phyloP scores from a whole-genome alignment of 176 grass and related monocot species.

The Oryza meridionalis region DNA sequence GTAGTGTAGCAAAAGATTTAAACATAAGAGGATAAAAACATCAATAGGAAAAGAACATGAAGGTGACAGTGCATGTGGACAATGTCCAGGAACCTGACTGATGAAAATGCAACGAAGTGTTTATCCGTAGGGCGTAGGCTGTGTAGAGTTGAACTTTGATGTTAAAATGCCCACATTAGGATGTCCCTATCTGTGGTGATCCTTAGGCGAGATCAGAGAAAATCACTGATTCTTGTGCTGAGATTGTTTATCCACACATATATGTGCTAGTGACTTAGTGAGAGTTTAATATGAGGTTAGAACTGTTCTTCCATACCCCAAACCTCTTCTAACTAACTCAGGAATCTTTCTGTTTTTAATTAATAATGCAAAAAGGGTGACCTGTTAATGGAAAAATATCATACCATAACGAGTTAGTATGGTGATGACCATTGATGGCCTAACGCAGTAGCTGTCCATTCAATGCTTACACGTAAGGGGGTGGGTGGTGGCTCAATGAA shows the following conservation, averaged over 20 bases:
- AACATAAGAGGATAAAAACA: not conserved
- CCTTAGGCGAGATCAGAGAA: not conserved
- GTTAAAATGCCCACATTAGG: not conserved
- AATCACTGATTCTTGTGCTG: not conserved
- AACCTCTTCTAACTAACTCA: not conserved
- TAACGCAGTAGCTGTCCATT: not conserved
- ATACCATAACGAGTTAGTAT: constrained; percentile 11
- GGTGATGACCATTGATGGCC: not conserved
- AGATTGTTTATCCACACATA: not conserved
- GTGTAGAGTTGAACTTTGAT: not conserved
- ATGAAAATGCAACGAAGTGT: not conserved
- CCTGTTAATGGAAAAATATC: not conserved
- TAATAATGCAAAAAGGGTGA: not conserved
- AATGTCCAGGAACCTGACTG: not conserved
- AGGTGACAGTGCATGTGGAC: not conserved
- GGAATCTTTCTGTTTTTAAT: not conserved
- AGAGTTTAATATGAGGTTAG: not conserved
- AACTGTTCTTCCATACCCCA: not conserved
- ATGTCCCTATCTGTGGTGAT: not conserved
- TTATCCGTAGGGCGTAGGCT: not conserved
- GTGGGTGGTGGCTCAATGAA: not conserved
- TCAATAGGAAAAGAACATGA: not conserved
- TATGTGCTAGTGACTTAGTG: not conserved
- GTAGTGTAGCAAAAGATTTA: not conserved
- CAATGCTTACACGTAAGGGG: not conserved